Conservation (phyloP, 2,329 filamentous ascomycete species). For the Daldinia sp. region DNA sequence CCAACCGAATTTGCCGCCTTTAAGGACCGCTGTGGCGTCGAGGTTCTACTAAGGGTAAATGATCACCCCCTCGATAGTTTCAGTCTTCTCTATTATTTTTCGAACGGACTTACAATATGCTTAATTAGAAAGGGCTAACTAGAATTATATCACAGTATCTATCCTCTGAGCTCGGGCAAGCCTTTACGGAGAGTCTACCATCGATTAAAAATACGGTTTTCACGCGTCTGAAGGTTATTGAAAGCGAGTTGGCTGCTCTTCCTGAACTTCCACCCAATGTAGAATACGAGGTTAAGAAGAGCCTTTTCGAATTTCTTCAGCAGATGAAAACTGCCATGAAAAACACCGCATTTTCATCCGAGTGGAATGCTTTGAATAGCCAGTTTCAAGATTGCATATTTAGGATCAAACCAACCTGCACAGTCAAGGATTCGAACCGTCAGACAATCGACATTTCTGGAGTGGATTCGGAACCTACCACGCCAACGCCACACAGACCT, state of each 20-base stretch:
- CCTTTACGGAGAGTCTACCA: slow-evolving; percentile 63
- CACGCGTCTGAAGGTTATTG: slow-evolving; percentile 59
- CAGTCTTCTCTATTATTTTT: not conserved
- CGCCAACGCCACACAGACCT: slow-evolving; percentile 40
- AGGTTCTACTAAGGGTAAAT: slow-evolving; percentile 51
- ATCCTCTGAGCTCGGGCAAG: slow-evolving; percentile 61
- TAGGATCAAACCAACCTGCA: slow-evolving; percentile 48
- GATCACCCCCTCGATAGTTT: not conserved
- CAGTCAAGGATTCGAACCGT: slow-evolving; percentile 40
- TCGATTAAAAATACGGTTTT: slow-evolving; percentile 63
- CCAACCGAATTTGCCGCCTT: slow-evolving; percentile 58
- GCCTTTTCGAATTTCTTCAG: slow-evolving; percentile 65
- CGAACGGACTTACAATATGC: not conserved
- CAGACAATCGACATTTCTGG: slow-evolving; percentile 45
- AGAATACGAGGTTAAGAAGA: slow-evolving; percentile 68
- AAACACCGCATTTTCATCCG: slow-evolving; percentile 52
- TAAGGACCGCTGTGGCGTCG: slow-evolving; percentile 60
- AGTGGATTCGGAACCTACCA: slow-evolving; percentile 41
- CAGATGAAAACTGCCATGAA: slow-evolving; percentile 62
- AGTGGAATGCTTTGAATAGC: slow-evolving; percentile 46
- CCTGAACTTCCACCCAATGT: slow-evolving; percentile 75
- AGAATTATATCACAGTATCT: slow-evolving; percentile 50
- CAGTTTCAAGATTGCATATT: slow-evolving; percentile 48
- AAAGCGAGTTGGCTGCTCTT: slow-evolving; percentile 62
- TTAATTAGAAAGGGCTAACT: slow-evolving; percentile 6